Evolutionary conservation across 768 basidiomycete genomes (phyloP).

Genomic region (Coprinopsis sp.): DNA sequence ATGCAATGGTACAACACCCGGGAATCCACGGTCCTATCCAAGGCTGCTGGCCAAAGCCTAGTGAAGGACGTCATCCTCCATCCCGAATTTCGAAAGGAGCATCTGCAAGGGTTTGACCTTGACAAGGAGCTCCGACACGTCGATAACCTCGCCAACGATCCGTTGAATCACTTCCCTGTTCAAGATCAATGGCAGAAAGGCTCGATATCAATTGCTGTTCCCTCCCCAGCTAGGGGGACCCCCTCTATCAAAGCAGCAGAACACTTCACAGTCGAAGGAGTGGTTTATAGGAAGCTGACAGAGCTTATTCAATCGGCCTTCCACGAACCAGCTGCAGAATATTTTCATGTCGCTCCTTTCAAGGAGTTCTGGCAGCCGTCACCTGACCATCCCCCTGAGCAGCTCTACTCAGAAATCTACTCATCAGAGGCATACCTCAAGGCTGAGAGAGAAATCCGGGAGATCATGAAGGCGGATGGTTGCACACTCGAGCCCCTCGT

Average conservation of each 20-base stretch:
- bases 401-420: conserved; percentile 17
- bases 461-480: conserved; percentile 1
- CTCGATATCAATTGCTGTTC: conserved; percentile 22
- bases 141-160: not conserved
- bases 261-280: conserved; percentile 14
- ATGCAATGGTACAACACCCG: too few relatives aligned
- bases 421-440: conserved; percentile 16
- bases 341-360: conserved; percentile 13
- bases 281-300: conserved; percentile 9
- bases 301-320: conserved; percentile 12
- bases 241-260: conserved; percentile 15
- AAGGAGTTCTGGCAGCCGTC: conserved; percentile 11
- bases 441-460: conserved; percentile 8
- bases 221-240: conserved; percentile 14
- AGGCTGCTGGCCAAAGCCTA: too few relatives aligned
- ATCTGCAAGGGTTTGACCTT: too few relatives aligned
- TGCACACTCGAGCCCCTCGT: conserved; percentile 17
- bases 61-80: too few relatives aligned
- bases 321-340: conserved; percentile 8
- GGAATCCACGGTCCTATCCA: too few relatives aligned
- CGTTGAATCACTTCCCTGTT: not conserved
- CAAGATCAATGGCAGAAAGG: conserved; percentile 21
- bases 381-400: conserved; percentile 9
- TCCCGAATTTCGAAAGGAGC: too few relatives aligned
- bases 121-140: not conserved